Evolutionary conservation across 352 stramenopile genomes (phyloP).

Genomic region (Pythium pyrilobum): DNA sequence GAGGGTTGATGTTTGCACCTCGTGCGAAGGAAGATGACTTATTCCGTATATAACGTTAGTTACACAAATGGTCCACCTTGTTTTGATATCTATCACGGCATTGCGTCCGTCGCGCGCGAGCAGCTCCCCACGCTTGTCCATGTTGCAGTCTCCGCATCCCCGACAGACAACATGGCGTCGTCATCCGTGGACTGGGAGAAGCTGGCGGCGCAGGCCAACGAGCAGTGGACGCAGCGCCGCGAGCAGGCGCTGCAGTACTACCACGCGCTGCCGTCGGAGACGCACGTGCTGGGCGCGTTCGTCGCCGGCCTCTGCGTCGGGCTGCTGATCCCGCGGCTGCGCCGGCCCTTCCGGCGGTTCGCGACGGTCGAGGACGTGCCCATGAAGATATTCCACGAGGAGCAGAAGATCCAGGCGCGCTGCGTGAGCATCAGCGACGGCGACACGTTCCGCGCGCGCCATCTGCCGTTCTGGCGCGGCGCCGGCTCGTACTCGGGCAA

Average conservation of each 20-base stretch:
- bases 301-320: constrained; percentile 47
- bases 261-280: constrained; percentile 29
- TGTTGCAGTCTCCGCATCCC: neutral
- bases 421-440: constrained; percentile 69
- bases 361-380: constrained; percentile 79
- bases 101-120: constrained; percentile 7
- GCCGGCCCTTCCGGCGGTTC: constrained; percentile 64
- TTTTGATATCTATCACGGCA: neutral
- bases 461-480: constrained; percentile 47
- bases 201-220: constrained; percentile 10
- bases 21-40: too few relatives aligned
- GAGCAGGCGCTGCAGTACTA: constrained; percentile 14
- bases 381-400: constrained; percentile 57
- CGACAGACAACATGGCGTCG: neutral
- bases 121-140: neutral
- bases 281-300: constrained; percentile 46
- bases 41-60: neutral
- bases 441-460: constrained; percentile 77
- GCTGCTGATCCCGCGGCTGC: constrained; percentile 46
- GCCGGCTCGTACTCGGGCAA: constrained; percentile 45
- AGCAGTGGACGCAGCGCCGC: constrained; percentile 10
- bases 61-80: neutral
- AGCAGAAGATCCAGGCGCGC: constrained; percentile 43
- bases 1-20: too few relatives aligned
- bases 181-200: constrained; percentile 13